Percentiles rank a stretch among this genome's conserved stretches.
Conservation (phyloP, 2,329 filamentous ascomycete species). For the Coleophoma eucalyptorum region DNA sequence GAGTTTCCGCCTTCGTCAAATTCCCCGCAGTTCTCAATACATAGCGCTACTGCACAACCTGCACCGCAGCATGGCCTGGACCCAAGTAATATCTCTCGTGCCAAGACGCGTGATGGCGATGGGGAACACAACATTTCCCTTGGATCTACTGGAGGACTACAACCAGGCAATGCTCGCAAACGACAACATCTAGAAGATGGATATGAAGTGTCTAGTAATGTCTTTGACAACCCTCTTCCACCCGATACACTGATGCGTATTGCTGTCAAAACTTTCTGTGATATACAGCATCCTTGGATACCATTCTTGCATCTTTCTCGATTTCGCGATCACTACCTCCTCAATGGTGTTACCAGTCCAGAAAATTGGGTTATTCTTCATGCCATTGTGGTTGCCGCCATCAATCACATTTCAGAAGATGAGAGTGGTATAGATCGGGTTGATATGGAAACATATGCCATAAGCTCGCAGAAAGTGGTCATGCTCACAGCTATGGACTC, state of each 20-base stretch:
- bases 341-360: conserved; percentile 6
- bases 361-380: conserved; percentile 1
- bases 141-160: too few relatives aligned
- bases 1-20: too few relatives aligned
- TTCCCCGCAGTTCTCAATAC: too few relatives aligned
- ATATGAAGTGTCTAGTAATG: too few relatives aligned
- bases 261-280: conserved; percentile 10
- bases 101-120: too few relatives aligned
- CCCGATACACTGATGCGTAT: neutral
- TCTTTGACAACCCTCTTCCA: too few relatives aligned
- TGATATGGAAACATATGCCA: conserved; percentile 2
- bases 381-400: conserved; percentile 7
- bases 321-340: conserved; percentile 5
- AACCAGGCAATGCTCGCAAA: too few relatives aligned
- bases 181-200: too few relatives aligned
- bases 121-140: too few relatives aligned
- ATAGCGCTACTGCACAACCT: too few relatives aligned
- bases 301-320: conserved; percentile 13
- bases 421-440: neutral
- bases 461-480: conserved; percentile 9
- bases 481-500: conserved; percentile 8
- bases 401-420: conserved; percentile 2
- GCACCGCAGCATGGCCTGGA: too few relatives aligned
- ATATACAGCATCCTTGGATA: conserved; percentile 14
- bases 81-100: too few relatives aligned